phyloP scores from a whole-genome alignment of 2,329 filamentous ascomycete genomes.

The Aureobasidium sp. region DNA sequence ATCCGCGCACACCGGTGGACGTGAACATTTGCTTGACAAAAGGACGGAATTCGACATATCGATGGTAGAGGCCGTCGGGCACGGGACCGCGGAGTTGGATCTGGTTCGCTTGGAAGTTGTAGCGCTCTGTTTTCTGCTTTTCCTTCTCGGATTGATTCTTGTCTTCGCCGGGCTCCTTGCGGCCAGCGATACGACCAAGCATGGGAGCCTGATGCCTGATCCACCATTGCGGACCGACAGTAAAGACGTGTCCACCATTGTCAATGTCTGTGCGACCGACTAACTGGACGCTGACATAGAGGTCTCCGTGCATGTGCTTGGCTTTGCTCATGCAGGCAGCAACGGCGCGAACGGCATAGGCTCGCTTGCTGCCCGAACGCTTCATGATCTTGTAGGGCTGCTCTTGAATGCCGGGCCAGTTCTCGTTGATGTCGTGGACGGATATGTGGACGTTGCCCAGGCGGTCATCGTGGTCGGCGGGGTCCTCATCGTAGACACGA shows the following conservation, averaged over 20 bases:
- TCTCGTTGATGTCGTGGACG: constrained; percentile 52
- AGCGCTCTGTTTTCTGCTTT: constrained; percentile 54
- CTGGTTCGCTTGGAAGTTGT: constrained; percentile 85
- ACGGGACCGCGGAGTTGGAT: constrained; percentile 81
- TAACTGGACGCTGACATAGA: constrained; percentile 70
- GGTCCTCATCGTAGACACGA: constrained; percentile 84
- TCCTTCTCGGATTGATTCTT: constrained; percentile 28
- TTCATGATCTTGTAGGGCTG: constrained; percentile 69
- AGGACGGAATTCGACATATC: constrained; percentile 87
- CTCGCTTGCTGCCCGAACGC: constrained; percentile 77
- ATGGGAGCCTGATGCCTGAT: constrained; percentile 83
- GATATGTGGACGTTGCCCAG: constrained; percentile 77
- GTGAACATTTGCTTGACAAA: constrained; percentile 88
- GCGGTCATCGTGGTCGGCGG: constrained; percentile 75
- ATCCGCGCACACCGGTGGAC: constrained; percentile 67
- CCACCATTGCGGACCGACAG: constrained; percentile 68
- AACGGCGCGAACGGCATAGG: constrained; percentile 67
- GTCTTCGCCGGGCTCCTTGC: constrained; percentile 48
- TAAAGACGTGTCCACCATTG: constrained; percentile 65
- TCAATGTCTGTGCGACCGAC: constrained; percentile 63
- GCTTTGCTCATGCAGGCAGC: constrained; percentile 55
- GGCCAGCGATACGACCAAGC: constrained; percentile 72
- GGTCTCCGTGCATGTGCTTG: constrained; percentile 60
- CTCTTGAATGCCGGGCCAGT: constrained; percentile 62
- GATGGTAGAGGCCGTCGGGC: constrained; percentile 74